Evolutionary conservation across 2,329 filamentous ascomycete genomes (phyloP).

Genomic region (Colletotrichum destructivum): DNA sequence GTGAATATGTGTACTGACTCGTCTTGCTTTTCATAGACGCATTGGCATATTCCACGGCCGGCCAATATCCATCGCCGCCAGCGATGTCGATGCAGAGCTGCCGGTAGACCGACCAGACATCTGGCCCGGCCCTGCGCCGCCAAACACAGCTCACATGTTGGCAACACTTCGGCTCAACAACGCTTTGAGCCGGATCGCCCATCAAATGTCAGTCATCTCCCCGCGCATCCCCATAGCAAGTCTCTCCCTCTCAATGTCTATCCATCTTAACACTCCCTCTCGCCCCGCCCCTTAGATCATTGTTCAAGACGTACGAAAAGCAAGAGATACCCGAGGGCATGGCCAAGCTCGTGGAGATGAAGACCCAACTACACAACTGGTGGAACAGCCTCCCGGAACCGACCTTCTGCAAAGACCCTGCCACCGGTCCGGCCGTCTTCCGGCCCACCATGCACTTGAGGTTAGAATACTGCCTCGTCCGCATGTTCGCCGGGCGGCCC

Average conservation of each 20-base stretch:
- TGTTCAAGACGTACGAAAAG: conserved; percentile 52
- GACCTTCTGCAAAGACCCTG: conserved; percentile 55
- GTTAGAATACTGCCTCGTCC: conserved; percentile 67
- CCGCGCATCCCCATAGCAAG: too few species aligned
- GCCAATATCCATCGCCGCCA: conserved; percentile 66
- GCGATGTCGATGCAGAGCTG: conserved; percentile 68
- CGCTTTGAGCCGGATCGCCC: conserved; percentile 53
- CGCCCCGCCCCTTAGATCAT: conserved; percentile 47
- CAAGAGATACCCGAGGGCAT: conserved; percentile 52
- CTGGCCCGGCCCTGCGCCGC: conserved; percentile 56
- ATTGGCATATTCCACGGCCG: conserved; percentile 71
- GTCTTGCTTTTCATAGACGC: conserved; percentile 53
- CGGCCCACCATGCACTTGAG: conserved; percentile 66
- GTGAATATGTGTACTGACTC: conserved; percentile 19
- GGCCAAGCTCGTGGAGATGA: conserved; percentile 53
- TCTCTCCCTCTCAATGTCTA: too few species aligned
- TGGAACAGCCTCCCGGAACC: conserved; percentile 55
- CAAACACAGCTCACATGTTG: conserved; percentile 63
- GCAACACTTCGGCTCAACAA: conserved; percentile 57
- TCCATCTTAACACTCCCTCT: background rate
- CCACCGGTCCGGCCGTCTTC: conserved; percentile 57
- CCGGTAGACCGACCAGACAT: conserved; percentile 63
- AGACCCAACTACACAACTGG: conserved; percentile 55
- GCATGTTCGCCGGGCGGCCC: conserved; percentile 68
- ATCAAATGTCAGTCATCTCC: conserved; percentile 54